phyloP scores from a whole-genome alignment of 768 basidiomycete species.

The Suillus variegatus region DNA sequence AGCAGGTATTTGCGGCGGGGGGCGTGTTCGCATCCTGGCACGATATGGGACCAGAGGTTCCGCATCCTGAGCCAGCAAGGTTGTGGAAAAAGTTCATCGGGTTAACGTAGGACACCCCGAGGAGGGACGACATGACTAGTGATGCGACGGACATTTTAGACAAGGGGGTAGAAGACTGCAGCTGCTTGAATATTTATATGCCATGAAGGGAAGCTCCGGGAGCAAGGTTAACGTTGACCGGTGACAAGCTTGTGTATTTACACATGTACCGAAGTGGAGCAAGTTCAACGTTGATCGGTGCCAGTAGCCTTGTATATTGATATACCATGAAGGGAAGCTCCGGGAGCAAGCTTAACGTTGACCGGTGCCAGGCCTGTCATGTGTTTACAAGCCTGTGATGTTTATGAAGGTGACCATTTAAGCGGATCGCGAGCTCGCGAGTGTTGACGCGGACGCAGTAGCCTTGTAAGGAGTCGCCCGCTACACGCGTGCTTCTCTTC shows the following conservation, averaged over 20 bases:
- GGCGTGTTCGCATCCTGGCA: constrained; percentile 49
- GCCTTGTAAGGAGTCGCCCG: no score
- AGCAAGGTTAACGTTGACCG: neutral
- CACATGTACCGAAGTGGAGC: neutral
- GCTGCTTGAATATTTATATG: neutral
- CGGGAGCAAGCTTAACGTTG: no score
- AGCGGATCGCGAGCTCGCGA: no score
- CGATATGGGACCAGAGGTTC: constrained; percentile 47
- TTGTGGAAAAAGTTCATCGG: constrained; percentile 31
- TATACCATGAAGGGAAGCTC: no score
- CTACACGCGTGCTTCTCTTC: no score
- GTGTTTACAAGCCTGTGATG: no score
- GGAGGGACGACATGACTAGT: constrained; percentile 23
- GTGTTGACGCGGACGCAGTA: no score
- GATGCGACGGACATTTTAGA: constrained; percentile 2
- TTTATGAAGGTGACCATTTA: no score
- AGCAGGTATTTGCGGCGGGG: constrained; percentile 51
- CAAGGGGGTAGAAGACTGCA: neutral
- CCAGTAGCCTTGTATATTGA: no score
- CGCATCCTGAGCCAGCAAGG: constrained; percentile 51
- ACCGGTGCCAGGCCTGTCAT: neutral
- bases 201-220: neutral
- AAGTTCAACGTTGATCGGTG: neutral
- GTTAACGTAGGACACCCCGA: constrained; percentile 24
- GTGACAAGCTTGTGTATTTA: neutral